phyloP scores from a whole-genome alignment of 176 grass and related monocot genomes.

The Pontederia crassipes region DNA sequence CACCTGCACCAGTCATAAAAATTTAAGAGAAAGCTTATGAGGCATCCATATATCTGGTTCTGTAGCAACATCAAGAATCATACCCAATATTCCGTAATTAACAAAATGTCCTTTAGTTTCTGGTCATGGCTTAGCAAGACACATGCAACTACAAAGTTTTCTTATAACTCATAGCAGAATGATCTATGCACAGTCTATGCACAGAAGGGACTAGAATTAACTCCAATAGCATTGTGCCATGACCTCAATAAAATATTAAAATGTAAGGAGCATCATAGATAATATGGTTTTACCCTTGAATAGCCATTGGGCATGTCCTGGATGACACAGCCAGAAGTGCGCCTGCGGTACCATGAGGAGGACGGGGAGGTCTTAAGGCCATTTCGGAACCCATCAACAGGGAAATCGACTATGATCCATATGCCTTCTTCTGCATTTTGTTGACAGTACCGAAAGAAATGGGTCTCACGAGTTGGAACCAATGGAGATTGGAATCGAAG shows the following conservation, averaged over 20 bases:
- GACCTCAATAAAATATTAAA: too few relatives aligned
- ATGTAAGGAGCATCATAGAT: too few relatives aligned
- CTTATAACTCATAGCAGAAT: too few relatives aligned
- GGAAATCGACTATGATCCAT: slow-evolving; percentile 88
- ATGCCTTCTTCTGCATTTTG: slow-evolving; percentile 39
- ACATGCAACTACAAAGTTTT: too few relatives aligned
- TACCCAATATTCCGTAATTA: too few relatives aligned
- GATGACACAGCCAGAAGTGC: slow-evolving; percentile 73
- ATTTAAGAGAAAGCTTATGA: not conserved
- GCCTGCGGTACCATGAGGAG: slow-evolving; percentile 18
- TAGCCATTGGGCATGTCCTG: slow-evolving; percentile 76
- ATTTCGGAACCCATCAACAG: slow-evolving; percentile 41
- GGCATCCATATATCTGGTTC: too few relatives aligned
- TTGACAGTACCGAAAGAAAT: slow-evolving; percentile 92
- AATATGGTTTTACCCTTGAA: slow-evolving; percentile 38
- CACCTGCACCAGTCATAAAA: slow-evolving; percentile 27
- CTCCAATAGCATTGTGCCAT: too few relatives aligned
- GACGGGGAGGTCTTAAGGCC: not conserved
- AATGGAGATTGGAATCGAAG: slow-evolving; percentile 72
- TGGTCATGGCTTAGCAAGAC: too few relatives aligned
- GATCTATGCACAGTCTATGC: too few relatives aligned
- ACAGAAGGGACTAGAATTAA: too few relatives aligned
- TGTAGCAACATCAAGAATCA: too few relatives aligned
- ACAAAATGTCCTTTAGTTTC: too few relatives aligned
- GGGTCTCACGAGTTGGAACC: slow-evolving; percentile 59